Evolutionary conservation across 2,329 filamentous ascomycete species (phyloP).

Genomic region (Cytospora mali): DNA sequence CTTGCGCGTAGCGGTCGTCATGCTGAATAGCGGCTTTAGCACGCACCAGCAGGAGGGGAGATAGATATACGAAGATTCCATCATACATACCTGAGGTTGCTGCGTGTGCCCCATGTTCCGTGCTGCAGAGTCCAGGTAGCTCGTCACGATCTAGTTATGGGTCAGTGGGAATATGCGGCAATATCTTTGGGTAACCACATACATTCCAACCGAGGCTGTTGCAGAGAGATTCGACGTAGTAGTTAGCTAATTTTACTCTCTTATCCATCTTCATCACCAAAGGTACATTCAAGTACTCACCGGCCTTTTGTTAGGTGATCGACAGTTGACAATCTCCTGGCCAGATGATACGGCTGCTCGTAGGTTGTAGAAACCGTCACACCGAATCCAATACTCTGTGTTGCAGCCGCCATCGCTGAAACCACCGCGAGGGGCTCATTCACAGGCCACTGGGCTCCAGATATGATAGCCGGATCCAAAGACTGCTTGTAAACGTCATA

Average conservation of each 20-base stretch:
- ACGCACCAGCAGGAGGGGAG: constrained; percentile 43
- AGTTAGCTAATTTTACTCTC: neutral
- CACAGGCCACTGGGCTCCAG: constrained; percentile 71
- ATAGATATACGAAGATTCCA: constrained; percentile 31
- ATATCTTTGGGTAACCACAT: constrained; percentile 25
- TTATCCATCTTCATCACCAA: neutral
- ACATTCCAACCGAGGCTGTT: constrained; percentile 51
- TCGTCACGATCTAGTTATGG: constrained; percentile 59
- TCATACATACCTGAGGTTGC: constrained; percentile 45
- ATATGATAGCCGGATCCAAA: constrained; percentile 57
- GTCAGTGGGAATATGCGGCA: neutral
- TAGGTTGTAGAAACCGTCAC: constrained; percentile 70
- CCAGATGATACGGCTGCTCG: constrained; percentile 69
- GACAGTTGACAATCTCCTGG: constrained; percentile 64
- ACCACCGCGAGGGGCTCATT: constrained; percentile 67
- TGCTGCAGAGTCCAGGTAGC: constrained; percentile 68
- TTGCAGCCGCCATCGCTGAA: constrained; percentile 68
- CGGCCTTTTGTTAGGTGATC: constrained; percentile 69
- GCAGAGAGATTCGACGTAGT: neutral
- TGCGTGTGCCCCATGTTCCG: constrained; percentile 61
- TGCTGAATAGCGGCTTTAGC: constrained; percentile 58
- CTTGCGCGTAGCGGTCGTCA: constrained; percentile 62
- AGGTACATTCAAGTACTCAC: too few relatives aligned
- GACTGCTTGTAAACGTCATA: constrained; percentile 72
- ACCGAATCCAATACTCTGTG: constrained; percentile 68